Evolutionary conservation across 176 grass and related monocot genomes (phyloP).

Genomic region (Neostapfia colusana): DNA sequence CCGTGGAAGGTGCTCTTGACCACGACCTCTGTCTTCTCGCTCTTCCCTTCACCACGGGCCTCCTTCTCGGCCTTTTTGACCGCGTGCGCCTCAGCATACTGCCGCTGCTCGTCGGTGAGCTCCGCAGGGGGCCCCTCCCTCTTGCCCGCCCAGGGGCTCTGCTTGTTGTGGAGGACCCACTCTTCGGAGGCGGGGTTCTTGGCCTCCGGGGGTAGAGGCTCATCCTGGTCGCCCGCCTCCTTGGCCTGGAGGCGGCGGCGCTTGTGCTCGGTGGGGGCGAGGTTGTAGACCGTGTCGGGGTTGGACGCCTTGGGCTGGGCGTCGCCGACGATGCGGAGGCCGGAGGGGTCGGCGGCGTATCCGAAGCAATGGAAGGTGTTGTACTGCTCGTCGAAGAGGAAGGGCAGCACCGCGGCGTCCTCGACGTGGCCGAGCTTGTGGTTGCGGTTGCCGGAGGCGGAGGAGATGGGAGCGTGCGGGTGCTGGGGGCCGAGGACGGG

Average conservation of each 20-base stretch:
- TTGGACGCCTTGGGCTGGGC: slow-evolving; percentile 43
- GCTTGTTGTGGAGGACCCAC: slow-evolving; percentile 80
- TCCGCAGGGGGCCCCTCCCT: slow-evolving; percentile 60
- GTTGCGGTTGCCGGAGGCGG: slow-evolving; percentile 78
- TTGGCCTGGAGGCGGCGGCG: slow-evolving; percentile 78
- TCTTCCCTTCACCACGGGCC: slow-evolving; percentile 64
- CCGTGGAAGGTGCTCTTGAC: slow-evolving; percentile 94
- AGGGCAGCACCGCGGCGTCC: slow-evolving; percentile 78
- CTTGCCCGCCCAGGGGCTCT: slow-evolving; percentile 95
- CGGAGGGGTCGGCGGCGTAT: slow-evolving; percentile 84
- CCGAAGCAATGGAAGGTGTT: slow-evolving; percentile 95
- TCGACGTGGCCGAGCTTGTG: slow-evolving; percentile 97
- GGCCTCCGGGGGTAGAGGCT: slow-evolving; percentile 33
- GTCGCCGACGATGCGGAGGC: slow-evolving; percentile 80
- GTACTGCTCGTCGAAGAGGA: slow-evolving; percentile 98
- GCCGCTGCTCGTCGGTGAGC: slow-evolving; percentile 89
- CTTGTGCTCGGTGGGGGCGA: slow-evolving; percentile 88
- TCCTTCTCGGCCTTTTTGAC: slow-evolving; percentile 99
- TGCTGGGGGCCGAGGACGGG: slow-evolving; percentile 80
- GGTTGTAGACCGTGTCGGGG: slow-evolving; percentile 80
- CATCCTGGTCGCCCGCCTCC: slow-evolving; percentile 37
- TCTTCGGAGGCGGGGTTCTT: slow-evolving; percentile 76
- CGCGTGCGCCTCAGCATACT: slow-evolving; percentile 86
- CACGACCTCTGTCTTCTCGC: slow-evolving; percentile 55
- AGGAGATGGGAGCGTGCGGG: slow-evolving; percentile 67